Evolutionary conservation across 345 rosid species (phyloP).

Genomic region (Salix purpurea): DNA sequence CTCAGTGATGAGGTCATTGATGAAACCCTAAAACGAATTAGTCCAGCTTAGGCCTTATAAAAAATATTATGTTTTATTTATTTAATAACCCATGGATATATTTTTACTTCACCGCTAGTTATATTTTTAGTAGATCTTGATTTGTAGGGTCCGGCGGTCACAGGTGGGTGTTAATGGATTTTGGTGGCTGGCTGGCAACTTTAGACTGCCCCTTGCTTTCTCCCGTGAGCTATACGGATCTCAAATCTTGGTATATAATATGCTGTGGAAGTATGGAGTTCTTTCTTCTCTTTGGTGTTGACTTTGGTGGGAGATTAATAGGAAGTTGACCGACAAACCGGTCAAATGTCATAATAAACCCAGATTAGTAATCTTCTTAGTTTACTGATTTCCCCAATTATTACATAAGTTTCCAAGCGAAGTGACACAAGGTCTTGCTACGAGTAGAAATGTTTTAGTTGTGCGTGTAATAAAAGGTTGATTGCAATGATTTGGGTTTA

Average conservation of each 20-base stretch:
- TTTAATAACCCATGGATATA: background rate
- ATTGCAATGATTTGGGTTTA: too few species aligned
- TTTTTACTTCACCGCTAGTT: too few species aligned
- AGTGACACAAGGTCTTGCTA: background rate
- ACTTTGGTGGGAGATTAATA: too few species aligned
- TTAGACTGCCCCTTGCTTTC: background rate
- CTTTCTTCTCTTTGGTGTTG: background rate
- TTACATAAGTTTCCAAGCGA: slow-evolving; percentile 5
- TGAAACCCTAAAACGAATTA: background rate
- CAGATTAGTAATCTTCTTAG: too few species aligned
- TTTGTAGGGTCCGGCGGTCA: background rate
- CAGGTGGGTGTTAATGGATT: background rate
- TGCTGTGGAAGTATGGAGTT: background rate
- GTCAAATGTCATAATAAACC: too few species aligned
- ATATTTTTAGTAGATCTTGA: background rate
- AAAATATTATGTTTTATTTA: background rate
- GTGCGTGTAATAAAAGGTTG: too few species aligned
- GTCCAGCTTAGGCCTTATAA: background rate
- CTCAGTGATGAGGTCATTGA: background rate
- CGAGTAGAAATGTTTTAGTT: background rate
- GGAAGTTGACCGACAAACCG: too few species aligned
- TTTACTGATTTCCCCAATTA: background rate
- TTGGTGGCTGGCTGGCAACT: background rate
- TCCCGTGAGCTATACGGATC: background rate
- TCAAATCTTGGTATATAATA: background rate